Conservation (phyloP, 2,329 filamentous ascomycete genomes). For the Chrysoporthe cubensis region DNA sequence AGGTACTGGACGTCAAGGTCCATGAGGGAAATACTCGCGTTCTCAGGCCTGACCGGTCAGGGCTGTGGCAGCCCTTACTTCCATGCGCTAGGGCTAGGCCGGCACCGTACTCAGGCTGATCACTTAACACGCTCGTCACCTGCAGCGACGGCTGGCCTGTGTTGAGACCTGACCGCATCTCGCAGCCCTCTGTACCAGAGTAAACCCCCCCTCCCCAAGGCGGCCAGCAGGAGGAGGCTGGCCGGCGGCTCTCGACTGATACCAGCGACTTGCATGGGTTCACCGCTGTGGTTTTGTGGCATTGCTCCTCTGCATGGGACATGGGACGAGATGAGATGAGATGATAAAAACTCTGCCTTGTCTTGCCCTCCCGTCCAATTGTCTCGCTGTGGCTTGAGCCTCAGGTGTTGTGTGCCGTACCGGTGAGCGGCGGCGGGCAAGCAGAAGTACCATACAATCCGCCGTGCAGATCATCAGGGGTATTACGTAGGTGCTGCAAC, state of each 20-base stretch:
- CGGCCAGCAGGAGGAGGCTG: neutral
- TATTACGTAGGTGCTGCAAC: neutral
- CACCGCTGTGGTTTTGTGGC: conserved; percentile 1
- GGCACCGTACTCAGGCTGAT: neutral
- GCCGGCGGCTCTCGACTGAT: neutral
- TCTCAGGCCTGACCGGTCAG: neutral
- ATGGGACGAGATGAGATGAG: conserved; percentile 9
- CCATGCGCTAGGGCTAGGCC: neutral
- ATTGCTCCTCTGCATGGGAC: neutral
- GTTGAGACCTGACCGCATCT: neutral
- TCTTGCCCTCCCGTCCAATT: conserved; percentile 6
- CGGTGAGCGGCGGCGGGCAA: conserved; percentile 6
- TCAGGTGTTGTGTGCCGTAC: conserved; percentile 11
- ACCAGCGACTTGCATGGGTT: neutral
- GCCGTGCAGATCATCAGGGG: neutral
- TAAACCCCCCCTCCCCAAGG: neutral
- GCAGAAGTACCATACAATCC: neutral
- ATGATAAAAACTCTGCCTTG: conserved; percentile 4
- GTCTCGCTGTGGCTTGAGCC: conserved; percentile 10
- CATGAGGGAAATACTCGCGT: neutral
- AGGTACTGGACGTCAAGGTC: neutral
- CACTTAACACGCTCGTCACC: neutral
- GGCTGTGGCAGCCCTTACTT: neutral
- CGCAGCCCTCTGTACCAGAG: neutral
- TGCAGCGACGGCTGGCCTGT: conserved; percentile 1